Conservation (phyloP, 352 stramenopile species). For the Pythium angustatum region DNA sequence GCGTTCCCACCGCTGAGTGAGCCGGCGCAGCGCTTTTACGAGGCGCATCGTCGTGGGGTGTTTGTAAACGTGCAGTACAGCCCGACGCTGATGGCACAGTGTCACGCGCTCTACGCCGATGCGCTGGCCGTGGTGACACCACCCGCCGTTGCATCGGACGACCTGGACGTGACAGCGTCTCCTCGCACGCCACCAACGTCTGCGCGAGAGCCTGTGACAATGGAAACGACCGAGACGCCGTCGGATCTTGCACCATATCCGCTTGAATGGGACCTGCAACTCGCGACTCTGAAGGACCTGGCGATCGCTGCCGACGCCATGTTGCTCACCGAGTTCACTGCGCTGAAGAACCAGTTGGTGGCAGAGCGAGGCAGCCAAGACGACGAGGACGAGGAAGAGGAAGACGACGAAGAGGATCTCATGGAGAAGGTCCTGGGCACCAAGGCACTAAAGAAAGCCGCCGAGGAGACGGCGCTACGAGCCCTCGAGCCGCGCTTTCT, state of each 20-base stretch:
- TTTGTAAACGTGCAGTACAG: conserved; percentile 29
- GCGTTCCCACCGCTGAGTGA: conserved; percentile 36
- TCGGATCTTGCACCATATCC: background rate
- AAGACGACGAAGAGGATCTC: conserved; percentile 30
- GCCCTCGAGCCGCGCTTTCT: conserved; percentile 23
- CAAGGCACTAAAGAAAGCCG: conserved; percentile 21
- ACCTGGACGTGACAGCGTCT: background rate
- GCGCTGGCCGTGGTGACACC: conserved; percentile 4
- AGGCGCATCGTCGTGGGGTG: conserved; percentile 23
- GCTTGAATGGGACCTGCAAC: conserved; percentile 12
- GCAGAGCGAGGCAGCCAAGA: background rate
- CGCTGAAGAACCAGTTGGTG: conserved; percentile 6
- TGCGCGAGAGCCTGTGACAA: background rate
- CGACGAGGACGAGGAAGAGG: conserved; percentile 16
- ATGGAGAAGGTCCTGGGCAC: conserved; percentile 28
- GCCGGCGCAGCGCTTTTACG: conserved; percentile 39
- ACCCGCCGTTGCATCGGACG: background rate
- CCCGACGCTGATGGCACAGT: conserved; percentile 4
- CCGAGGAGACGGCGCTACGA: conserved; percentile 10
- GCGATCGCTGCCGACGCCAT: conserved; percentile 17
- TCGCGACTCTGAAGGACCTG: conserved; percentile 17
- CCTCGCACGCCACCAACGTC: background rate
- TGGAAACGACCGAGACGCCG: background rate
- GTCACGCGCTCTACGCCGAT: conserved; percentile 7
- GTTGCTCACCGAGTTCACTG: background rate